These are phyloP conservation scores for Chaetomium fimeti DNA, from an alignment of 495 filamentous ascomycete species.

Conservation along the genomic window DNA sequence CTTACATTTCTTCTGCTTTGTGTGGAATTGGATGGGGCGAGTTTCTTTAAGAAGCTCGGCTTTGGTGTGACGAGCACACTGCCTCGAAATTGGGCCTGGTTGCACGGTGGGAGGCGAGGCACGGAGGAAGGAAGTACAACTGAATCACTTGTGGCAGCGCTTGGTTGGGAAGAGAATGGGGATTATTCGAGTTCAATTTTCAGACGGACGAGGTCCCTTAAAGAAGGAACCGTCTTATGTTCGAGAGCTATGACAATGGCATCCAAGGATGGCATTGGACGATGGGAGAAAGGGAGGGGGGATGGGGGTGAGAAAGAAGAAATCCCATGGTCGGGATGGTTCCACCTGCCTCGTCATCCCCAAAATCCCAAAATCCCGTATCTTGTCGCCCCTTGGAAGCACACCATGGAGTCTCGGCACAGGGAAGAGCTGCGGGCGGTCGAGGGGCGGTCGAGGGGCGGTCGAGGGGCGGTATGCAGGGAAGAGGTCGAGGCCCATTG, in stretches of 20 bases:
- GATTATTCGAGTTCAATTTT: not conserved
- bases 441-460: no score
- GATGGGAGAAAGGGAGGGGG: not conserved
- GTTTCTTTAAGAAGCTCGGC: not conserved
- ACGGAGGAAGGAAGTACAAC: not conserved
- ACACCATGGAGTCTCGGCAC: conserved; percentile 1
- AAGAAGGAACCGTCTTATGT: conserved; percentile 2
- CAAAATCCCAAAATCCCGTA: not conserved
- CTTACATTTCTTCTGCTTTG: conserved; percentile 8
- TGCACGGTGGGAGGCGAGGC: not conserved
- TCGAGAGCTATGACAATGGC: not conserved
- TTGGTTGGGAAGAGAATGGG: not conserved
- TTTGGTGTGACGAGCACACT: not conserved
- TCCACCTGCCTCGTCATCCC: conserved; percentile 2
- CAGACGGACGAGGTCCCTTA: not conserved
- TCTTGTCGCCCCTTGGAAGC: not conserved
- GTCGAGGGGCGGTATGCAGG: conserved; percentile 9
- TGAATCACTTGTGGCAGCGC: not conserved
- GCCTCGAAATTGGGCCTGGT: not conserved
- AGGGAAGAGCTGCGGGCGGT: not conserved
- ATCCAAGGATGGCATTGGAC: not conserved
- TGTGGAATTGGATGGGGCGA: not conserved
- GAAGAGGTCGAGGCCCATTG: conserved; percentile 1
- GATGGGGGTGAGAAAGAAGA: not conserved
- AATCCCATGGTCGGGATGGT: not conserved